Base-by-base conservation (phyloP, 2,329 filamentous ascomycete species). In the Penicillium sp. region DNA sequence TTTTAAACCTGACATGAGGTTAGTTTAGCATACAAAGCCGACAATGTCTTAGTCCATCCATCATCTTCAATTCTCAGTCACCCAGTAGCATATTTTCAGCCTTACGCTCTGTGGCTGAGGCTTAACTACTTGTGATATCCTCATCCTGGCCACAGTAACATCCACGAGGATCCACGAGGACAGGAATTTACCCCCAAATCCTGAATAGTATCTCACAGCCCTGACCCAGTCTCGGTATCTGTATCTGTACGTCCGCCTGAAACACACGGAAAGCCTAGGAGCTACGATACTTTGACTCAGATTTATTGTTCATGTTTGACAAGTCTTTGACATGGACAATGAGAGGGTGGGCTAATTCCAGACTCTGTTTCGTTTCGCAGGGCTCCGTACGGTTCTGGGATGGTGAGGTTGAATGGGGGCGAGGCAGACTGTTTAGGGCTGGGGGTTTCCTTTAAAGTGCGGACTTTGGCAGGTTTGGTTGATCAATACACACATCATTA, bases 31-130 rank as follows among this genome's bases (percentile, higher is more conserved):
- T 22, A 18, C 3, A n/a, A 16, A 11, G 31, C 6, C n/a, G 11
- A 11, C 7, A 19, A 12, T 44, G 28, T 35, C 9, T 14, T 35
- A 22, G 33, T 35, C 39, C 11, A 36, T 27, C 14, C 5, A 25
- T 25, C 22, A 25, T 7, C 22, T 42, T 19, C 14, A 7, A 2
- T 29, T 10, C 31, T 37, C 34, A 22, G 19, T 22, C 49, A n/a
- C n/a, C 9, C 36, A 34, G 34, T 19, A 52, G 45, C 33, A 52
- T 53, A 50, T 55, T 55, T 53, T 53, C 50, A 55, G 53, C 50
- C 41, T 53, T 50, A 45, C 47, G 41, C 49, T 43, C n/a, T n/a
- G n/a, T n/a, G n/a, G 45, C 46, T 49, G 46, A 44, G 29, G n/a
- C 30, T 29, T 22, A 34, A 30, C 38, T 41, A 28, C 25, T 35